Percentiles rank a stretch among this genome's conserved stretches.
Conservation (phyloP, 768 basidiomycete genomes). For the Lentinula lateritia region DNA sequence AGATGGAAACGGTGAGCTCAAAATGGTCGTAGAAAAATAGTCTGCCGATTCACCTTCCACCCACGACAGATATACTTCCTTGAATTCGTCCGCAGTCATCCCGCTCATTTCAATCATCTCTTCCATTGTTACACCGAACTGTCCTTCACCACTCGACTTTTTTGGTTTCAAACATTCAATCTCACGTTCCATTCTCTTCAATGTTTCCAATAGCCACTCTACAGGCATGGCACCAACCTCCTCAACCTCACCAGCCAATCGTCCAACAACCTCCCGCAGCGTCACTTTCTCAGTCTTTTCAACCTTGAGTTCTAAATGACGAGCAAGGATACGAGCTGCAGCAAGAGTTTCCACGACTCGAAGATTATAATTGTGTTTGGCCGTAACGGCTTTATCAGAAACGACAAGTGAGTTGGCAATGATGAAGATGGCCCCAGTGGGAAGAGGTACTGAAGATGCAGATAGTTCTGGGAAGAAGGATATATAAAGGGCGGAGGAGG, state of each 20-base stretch:
- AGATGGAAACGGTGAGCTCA: conserved; percentile 1
- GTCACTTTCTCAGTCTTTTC: conserved; percentile 51
- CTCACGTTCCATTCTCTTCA: conserved; percentile 41
- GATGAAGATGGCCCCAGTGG: conserved; percentile 55
- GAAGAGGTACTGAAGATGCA: conserved; percentile 62
- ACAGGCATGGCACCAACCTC: conserved; percentile 40
- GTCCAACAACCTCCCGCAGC: conserved; percentile 59
- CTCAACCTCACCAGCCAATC: conserved; percentile 42
- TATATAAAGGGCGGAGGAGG: conserved; percentile 71
- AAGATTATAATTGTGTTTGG: conserved; percentile 79
- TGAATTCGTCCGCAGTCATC: conserved; percentile 47
- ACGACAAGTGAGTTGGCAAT: conserved; percentile 82
- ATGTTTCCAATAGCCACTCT: conserved; percentile 37
- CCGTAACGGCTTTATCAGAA: conserved; percentile 73
- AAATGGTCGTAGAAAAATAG: background rate
- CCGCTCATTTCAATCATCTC: conserved; percentile 70
- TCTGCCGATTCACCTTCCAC: conserved; percentile 50
- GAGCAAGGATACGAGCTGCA: conserved; percentile 69
- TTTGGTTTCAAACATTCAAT: conserved; percentile 49
- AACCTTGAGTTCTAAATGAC: conserved; percentile 42
- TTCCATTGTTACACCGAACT: conserved; percentile 64
- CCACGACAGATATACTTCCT: conserved; percentile 70
- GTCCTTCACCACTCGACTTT: conserved; percentile 26
- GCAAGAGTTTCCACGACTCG: conserved; percentile 89
- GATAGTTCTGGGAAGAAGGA: conserved; percentile 73